Conservation (phyloP, 2,329 filamentous ascomycete species). For the Verruconis gallopava region DNA sequence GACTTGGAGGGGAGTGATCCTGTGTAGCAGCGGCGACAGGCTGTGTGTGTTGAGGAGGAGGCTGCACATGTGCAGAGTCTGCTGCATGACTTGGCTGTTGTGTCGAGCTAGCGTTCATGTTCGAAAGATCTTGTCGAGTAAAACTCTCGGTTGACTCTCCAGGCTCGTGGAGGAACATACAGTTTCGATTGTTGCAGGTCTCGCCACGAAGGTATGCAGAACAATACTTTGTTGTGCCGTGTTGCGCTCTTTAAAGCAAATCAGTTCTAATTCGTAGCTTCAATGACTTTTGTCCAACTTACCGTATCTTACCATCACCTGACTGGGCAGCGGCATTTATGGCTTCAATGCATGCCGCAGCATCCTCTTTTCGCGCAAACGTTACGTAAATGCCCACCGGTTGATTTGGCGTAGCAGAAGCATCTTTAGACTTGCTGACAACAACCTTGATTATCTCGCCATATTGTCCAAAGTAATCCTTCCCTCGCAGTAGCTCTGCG, state of each 20-base stretch:
- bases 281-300: constrained; percentile 33
- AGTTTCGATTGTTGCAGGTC: constrained; percentile 86
- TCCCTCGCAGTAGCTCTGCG: constrained; percentile 75
- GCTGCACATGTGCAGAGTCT: constrained; percentile 28
- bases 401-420: constrained; percentile 49
- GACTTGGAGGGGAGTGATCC: constrained; percentile 40
- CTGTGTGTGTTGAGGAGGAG: constrained; percentile 36
- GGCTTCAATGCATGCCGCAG: constrained; percentile 74
- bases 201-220: constrained; percentile 93
- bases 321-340: constrained; percentile 33
- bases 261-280: background rate
- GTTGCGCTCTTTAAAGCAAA: constrained; percentile 42
- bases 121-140: constrained; percentile 84
- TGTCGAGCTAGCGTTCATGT: constrained; percentile 79
- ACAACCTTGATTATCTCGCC: constrained; percentile 98
- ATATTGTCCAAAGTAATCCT: constrained; percentile 95
- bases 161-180: constrained; percentile 95
- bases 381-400: constrained; percentile 98
- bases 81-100: constrained; percentile 42
- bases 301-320: constrained; percentile 89
- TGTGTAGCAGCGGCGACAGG: constrained; percentile 43
- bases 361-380: constrained; percentile 83
- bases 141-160: constrained; percentile 98
- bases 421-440: constrained; percentile 87
- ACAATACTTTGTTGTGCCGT: constrained; percentile 95